These are phyloP conservation scores for Dictyostelium intermedium DNA, from an alignment of 78 protist genomes.

Conservation along the genomic window DNA sequence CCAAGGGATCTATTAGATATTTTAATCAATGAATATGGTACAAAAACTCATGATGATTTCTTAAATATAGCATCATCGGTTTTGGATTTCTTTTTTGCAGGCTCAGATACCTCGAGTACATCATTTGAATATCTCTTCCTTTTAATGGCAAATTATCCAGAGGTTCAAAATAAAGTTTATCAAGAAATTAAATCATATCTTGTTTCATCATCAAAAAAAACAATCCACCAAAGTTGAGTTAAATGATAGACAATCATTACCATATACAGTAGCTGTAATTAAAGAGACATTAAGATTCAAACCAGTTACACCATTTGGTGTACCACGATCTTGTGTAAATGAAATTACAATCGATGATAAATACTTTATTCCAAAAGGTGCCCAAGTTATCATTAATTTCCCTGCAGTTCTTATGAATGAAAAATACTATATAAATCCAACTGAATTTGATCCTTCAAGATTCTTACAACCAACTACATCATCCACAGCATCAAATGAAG, in stretches of 20 bases:
- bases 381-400: neutral
- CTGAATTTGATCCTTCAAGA: slow-evolving; percentile 2
- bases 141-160: neutral
- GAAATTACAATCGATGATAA: neutral
- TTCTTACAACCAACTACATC: too few relatives aligned
- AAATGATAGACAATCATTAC: neutral
- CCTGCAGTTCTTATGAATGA: neutral
- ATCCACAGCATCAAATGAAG: too few relatives aligned
- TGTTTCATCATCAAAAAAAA: too few relatives aligned
- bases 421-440: neutral
- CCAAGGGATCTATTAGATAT: neutral
- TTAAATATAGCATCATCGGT: neutral
- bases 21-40: neutral
- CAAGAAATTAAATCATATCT: too few relatives aligned
- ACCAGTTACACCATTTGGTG: neutral
- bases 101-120: too few relatives aligned
- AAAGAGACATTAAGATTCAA: slow-evolving; percentile 18
- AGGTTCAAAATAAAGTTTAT: slow-evolving; percentile 9
- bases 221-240: neutral
- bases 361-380: slow-evolving; percentile 27
- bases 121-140: too few relatives aligned
- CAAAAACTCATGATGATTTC: neutral
- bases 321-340: neutral
- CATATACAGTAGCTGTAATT: slow-evolving; percentile 18
- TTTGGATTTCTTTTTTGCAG: neutral